Evolutionary conservation across 2,329 filamentous ascomycete genomes (phyloP).

Genomic region (Leptographium flavum): DNA sequence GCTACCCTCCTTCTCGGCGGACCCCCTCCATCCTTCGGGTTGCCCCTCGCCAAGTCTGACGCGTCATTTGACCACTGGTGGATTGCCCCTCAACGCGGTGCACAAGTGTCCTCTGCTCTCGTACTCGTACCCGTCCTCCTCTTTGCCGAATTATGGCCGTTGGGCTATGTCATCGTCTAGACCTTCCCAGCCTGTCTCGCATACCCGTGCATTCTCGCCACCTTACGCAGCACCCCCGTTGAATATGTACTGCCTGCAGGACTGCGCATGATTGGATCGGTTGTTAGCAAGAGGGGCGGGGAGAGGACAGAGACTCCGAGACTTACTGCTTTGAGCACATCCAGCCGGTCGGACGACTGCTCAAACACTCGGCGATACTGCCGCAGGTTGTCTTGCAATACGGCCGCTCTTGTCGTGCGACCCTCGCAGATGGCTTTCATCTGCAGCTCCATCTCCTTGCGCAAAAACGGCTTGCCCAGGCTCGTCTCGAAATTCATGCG

Average conservation of each 20-base stretch:
- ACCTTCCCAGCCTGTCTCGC: neutral
- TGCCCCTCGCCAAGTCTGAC: neutral
- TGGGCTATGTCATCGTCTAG: neutral
- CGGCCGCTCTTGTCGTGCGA: slow-evolving; percentile 54
- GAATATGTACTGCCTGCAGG: slow-evolving; percentile 41
- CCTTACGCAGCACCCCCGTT: neutral
- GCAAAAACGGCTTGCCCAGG: slow-evolving; percentile 85
- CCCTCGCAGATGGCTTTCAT: slow-evolving; percentile 97
- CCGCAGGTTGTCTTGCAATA: slow-evolving; percentile 69
- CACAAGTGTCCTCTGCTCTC: neutral
- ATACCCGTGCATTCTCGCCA: neutral
- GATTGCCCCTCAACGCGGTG: neutral
- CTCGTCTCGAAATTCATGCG: slow-evolving; percentile 86
- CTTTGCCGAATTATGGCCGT: too few species aligned
- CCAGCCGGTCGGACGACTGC: slow-evolving; percentile 64
- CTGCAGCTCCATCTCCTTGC: slow-evolving; percentile 94
- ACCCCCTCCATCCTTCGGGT: neutral
- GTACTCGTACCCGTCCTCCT: too few species aligned
- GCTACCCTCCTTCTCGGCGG: neutral
- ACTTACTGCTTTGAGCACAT: slow-evolving; percentile 48
- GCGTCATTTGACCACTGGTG: neutral
- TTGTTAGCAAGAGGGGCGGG: neutral
- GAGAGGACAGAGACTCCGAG: neutral
- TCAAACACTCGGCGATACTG: slow-evolving; percentile 81
- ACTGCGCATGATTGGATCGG: slow-evolving; percentile 15